Conservation (phyloP, 2,329 filamentous ascomycete genomes). For the Exophiala sp. region DNA sequence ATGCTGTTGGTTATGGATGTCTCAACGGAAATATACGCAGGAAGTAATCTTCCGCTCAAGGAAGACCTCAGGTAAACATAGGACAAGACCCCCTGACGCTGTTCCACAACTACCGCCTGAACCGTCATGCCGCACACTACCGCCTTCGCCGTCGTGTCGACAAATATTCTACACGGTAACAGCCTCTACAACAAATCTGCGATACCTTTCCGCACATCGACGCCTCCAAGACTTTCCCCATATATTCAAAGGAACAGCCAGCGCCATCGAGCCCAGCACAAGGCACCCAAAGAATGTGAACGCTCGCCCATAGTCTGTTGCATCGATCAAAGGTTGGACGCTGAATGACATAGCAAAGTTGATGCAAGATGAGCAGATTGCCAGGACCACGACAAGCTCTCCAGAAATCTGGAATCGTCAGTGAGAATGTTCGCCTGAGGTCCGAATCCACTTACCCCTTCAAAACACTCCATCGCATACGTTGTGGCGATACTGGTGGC, state of each 20-base stretch:
- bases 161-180: background rate
- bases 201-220: constrained; percentile 1
- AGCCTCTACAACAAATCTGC: background rate
- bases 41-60: no score
- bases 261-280: background rate
- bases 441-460: background rate
- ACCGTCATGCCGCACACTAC: no score
- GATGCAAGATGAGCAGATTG: background rate
- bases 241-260: background rate
- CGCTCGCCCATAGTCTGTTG: background rate
- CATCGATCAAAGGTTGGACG: background rate
- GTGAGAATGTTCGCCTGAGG: background rate
- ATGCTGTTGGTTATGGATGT: no score
- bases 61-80: no score
- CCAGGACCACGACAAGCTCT: background rate
- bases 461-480: background rate
- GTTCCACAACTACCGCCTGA: no score
- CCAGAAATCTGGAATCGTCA: background rate
- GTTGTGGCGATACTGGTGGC: background rate
- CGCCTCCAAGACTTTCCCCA: background rate
- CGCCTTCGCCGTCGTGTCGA: background rate
- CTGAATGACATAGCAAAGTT: constrained; percentile 1
- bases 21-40: no score
- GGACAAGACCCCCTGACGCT: no score
- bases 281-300: background rate